Evolutionary conservation across 2,329 filamentous ascomycete species (phyloP).

Genomic region (Aspergillus neotritici): DNA sequence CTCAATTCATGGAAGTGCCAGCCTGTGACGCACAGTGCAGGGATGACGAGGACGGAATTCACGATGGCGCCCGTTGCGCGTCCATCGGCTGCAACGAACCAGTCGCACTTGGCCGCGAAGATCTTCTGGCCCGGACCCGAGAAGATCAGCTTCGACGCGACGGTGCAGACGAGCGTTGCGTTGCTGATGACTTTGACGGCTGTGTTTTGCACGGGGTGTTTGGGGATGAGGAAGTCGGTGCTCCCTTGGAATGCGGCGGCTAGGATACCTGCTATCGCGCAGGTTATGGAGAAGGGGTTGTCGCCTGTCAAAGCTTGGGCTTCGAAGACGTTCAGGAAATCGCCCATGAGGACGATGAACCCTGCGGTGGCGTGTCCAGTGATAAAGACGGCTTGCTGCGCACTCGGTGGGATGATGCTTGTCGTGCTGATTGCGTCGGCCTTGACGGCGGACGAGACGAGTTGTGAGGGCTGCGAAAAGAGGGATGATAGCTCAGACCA

Average conservation of each 20-base stretch:
- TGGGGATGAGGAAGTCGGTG: not conserved
- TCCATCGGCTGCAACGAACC: not conserved
- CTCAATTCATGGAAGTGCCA: conserved; percentile 8
- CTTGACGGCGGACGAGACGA: too few species aligned
- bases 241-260: not conserved
- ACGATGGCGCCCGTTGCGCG: not conserved
- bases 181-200: not conserved
- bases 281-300: not conserved
- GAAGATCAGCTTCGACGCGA: not conserved
- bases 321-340: not conserved
- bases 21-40: not conserved
- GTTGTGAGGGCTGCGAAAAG: not conserved
- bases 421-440: too few species aligned
- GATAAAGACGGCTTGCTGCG: not conserved
- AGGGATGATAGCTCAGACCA: not conserved
- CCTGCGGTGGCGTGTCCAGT: not conserved
- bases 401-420: too few species aligned
- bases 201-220: not conserved
- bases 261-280: not conserved
- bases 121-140: not conserved
- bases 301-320: not conserved
- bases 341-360: not conserved
- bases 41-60: not conserved
- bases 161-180: not conserved
- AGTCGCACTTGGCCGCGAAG: not conserved